Conservation (phyloP, 1,284 basidiomycete genomes). For the Ganoderma boninense region DNA sequence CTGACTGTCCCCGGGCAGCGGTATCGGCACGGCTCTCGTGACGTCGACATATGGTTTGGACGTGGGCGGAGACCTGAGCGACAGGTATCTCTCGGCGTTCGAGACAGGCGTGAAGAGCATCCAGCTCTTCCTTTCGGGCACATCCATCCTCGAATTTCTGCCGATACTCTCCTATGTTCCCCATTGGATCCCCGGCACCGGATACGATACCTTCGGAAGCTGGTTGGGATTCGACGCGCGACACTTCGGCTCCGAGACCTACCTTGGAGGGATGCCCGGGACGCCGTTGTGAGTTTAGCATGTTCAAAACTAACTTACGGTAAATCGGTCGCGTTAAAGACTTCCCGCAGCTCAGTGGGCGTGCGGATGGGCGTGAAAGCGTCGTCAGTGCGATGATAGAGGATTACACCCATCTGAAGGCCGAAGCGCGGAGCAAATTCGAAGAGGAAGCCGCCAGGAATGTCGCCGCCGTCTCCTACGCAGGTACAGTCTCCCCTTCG, state of each 20-base stretch:
- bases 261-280: conserved; percentile 13
- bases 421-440: neutral
- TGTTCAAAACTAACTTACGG: neutral
- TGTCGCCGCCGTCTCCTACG: neutral
- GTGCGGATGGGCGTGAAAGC: neutral
- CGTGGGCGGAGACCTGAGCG: conserved; percentile 7
- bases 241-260: conserved; percentile 8
- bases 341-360: neutral
- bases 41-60: conserved; percentile 29
- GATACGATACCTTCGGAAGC: conserved; percentile 20
- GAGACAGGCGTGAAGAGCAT: conserved; percentile 20
- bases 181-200: conserved; percentile 36
- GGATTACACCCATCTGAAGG: neutral
- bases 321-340: neutral
- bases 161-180: conserved; percentile 32
- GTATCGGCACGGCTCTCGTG: conserved; percentile 23
- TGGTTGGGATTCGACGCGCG: neutral
- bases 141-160: conserved; percentile 28
- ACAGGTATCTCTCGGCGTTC: conserved; percentile 20
- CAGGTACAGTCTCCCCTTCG: neutral
- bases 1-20: conserved; percentile 1
- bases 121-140: conserved; percentile 13
- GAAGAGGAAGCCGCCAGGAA: neutral
- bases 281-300: neutral
- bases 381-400: neutral